These are phyloP conservation scores for Bathelium albidoporum DNA, from an alignment of 495 filamentous ascomycete genomes.

Conservation along the genomic window DNA sequence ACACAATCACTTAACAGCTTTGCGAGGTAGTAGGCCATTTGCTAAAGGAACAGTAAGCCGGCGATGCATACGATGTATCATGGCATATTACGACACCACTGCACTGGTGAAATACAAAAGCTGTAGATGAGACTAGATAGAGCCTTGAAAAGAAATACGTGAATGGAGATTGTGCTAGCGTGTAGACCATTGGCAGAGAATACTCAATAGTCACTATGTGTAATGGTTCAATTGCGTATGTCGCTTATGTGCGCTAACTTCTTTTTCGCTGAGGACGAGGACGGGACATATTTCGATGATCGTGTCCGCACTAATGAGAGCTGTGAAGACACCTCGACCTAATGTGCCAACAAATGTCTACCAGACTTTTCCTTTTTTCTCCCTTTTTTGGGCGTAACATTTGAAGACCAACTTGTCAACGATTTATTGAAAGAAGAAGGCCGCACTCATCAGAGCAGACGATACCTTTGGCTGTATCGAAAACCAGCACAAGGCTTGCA, in stretches of 20 bases:
- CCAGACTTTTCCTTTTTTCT: no score
- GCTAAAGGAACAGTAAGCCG: constrained; percentile 12
- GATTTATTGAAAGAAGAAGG: background rate
- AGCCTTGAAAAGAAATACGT: background rate
- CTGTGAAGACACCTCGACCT: constrained; percentile 47
- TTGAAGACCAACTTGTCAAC: background rate
- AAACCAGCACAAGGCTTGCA: background rate
- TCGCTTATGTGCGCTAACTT: constrained; percentile 38
- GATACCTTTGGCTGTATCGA: background rate
- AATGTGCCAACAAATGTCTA: no score
- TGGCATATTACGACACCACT: background rate
- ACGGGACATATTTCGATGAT: constrained; percentile 45
- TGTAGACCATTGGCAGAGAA: background rate
- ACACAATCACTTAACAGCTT: constrained; percentile 40
- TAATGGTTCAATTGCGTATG: constrained; percentile 46
- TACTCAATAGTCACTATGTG: constrained; percentile 40
- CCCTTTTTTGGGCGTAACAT: no score
- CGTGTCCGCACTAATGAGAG: constrained; percentile 37
- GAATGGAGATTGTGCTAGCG: no score
- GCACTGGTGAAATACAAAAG: background rate
- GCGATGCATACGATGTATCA: background rate
- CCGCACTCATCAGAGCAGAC: background rate
- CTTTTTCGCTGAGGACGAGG: constrained; percentile 36
- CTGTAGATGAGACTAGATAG: background rate
- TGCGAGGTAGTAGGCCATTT: constrained; percentile 31